A percentile compares a stretch with the other conserved stretches of the same genome.
Evolutionary conservation across 2,329 filamentous ascomycete genomes (phyloP).

Genomic region (Epichloe typhina): DNA sequence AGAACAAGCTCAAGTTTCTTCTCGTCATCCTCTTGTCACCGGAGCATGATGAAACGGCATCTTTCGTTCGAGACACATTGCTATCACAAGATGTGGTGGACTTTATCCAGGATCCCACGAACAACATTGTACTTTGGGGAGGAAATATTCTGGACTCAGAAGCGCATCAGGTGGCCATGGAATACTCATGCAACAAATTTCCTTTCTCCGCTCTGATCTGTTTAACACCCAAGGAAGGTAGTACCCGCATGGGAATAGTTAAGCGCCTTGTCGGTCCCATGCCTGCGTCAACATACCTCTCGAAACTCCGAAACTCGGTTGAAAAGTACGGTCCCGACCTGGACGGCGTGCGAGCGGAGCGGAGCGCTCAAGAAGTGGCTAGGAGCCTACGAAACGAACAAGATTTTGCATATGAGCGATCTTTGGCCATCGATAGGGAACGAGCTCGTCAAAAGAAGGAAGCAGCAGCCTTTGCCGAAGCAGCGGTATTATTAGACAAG

Average conservation of each 20-base stretch:
- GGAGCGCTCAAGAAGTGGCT: slow-evolving; percentile 69
- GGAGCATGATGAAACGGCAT: slow-evolving; percentile 83
- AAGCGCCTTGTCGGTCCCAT: slow-evolving; percentile 64
- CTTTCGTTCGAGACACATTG: slow-evolving; percentile 72
- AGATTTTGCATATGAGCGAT: slow-evolving; percentile 86
- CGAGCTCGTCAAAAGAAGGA: slow-evolving; percentile 65
- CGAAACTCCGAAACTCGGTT: slow-evolving; percentile 62
- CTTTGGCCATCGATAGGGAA: slow-evolving; percentile 76
- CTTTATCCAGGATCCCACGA: slow-evolving; percentile 61
- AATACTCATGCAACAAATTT: slow-evolving; percentile 81
- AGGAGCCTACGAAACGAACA: slow-evolving; percentile 75
- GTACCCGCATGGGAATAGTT: slow-evolving; percentile 82
- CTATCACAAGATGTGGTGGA: slow-evolving; percentile 59
- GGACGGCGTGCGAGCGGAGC: slow-evolving; percentile 57
- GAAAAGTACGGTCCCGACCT: slow-evolving; percentile 65
- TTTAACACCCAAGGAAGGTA: slow-evolving; percentile 72
- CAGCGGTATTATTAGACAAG: slow-evolving; percentile 35
- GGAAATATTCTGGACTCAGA: slow-evolving; percentile 89
- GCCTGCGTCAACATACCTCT: slow-evolving; percentile 55
- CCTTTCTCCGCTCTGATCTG: slow-evolving; percentile 80
- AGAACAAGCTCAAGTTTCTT: slow-evolving; percentile 82
- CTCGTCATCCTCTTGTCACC: slow-evolving; percentile 80
- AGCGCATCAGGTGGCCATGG: slow-evolving; percentile 82
- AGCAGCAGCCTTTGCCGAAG: slow-evolving; percentile 57
- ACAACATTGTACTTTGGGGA: slow-evolving; percentile 80